A percentile compares a stretch with the other conserved stretches of the same genome.
phyloP scores from a whole-genome alignment of 2,329 filamentous ascomycete genomes.

The Epicoccum sorghinum region DNA sequence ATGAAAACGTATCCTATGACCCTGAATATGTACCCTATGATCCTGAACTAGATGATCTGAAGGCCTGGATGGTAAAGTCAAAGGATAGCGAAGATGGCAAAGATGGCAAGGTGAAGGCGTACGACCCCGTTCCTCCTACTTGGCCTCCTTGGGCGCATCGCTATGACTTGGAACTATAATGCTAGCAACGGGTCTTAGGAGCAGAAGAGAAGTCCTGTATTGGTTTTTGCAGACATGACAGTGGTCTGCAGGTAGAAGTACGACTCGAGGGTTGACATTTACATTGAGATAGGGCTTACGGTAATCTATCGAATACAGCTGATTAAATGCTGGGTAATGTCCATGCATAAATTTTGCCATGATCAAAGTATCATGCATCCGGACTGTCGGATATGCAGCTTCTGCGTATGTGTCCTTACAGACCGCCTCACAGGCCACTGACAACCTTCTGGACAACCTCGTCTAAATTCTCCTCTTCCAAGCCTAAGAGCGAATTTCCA shows the following conservation, averaged over 20 bases:
- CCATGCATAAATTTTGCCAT: too few relatives aligned
- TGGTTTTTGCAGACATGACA: too few relatives aligned
- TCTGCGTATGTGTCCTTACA: not conserved
- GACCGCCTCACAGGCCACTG: conserved; percentile 14
- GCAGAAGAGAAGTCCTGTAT: too few relatives aligned
- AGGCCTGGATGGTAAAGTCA: conserved; percentile 11
- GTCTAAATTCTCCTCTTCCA: conserved; percentile 41
- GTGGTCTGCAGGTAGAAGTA: too few relatives aligned
- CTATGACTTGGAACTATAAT: not conserved
- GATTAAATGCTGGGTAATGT: too few relatives aligned
- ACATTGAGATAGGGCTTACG: too few relatives aligned
- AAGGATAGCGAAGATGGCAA: not conserved
- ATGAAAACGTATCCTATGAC: too few relatives aligned
- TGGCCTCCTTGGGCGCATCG: conserved; percentile 6
- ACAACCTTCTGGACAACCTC: conserved; percentile 37
- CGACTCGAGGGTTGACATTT: too few relatives aligned
- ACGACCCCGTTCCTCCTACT: not conserved
- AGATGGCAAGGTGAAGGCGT: not conserved
- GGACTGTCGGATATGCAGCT: not conserved
- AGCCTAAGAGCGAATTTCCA: conserved; percentile 40
- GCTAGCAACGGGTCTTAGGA: too few relatives aligned
- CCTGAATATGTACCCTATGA: conserved; percentile 6
- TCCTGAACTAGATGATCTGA: conserved; percentile 18
- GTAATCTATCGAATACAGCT: too few relatives aligned
- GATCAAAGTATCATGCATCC: too few relatives aligned